Conservation (phyloP, 441 rosid species). For the Rhodomyrtus psidioides region DNA sequence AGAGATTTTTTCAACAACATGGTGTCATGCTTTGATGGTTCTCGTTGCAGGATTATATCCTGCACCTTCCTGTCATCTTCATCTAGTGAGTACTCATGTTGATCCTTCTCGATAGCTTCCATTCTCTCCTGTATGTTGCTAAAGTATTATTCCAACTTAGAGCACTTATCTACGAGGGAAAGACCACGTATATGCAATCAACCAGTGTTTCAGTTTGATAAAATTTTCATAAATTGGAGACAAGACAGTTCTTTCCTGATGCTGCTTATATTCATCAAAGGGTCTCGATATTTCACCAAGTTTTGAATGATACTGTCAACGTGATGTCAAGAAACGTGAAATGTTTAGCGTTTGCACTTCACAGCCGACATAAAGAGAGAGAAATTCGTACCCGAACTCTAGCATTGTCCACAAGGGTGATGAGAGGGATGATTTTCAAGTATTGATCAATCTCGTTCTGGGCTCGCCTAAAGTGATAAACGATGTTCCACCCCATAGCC, state of each 20-base stretch:
- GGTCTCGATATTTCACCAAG: not conserved
- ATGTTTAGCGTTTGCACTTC: not conserved
- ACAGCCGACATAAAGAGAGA: not conserved
- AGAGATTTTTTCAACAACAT: slow-evolving; percentile 60
- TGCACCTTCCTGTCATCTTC: slow-evolving; percentile 84
- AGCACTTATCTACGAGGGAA: not conserved
- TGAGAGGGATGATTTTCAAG: slow-evolving; percentile 81
- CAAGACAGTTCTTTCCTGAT: not conserved
- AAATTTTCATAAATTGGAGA: not conserved
- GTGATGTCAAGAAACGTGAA: not conserved
- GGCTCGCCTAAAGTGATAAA: slow-evolving; percentile 80
- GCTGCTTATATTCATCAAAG: not conserved
- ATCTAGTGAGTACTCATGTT: slow-evolving; percentile 73
- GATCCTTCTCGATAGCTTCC: slow-evolving; percentile 74
- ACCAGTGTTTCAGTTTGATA: not conserved
- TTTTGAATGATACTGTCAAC: not conserved
- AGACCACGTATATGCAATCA: not conserved
- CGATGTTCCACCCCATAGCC: slow-evolving; percentile 98
- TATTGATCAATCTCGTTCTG: slow-evolving; percentile 86
- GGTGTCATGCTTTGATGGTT: slow-evolving; percentile 46
- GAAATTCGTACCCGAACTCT: slow-evolving; percentile 58
- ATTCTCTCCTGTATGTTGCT: slow-evolving; percentile 58
- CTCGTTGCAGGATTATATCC: slow-evolving; percentile 64
- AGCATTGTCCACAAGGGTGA: slow-evolving; percentile 78
- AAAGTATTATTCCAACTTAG: not conserved